Base-by-base conservation (phyloP, 305 asterid species). In the Fraxinus albicans region DNA sequence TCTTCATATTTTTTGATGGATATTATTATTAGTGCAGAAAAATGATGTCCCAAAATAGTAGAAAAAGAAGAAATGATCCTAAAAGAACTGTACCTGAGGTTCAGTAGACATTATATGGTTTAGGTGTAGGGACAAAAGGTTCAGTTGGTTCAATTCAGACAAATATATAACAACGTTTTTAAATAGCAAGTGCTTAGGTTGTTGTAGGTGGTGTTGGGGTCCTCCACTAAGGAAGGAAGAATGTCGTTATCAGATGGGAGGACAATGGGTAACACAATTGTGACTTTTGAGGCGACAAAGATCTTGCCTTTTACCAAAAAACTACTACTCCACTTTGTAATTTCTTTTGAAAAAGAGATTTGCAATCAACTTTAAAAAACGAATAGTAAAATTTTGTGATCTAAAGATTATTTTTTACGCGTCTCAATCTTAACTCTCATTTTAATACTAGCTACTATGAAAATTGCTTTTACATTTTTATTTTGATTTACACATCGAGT, bases 271-370 rank as follows among this genome's bases (percentile, higher is more conserved):
- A 78, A 73, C 82, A 76, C 69, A 69, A 65, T 63, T 75, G 34
- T 78, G 85, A 75, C 84, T 69, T 74, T 15, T 35, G 80, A 77
- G 73, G 65, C 67, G 88, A 87, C 87, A 85, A 85, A 87, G 85
- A 87, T 87, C 78, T 78, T 76, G 84, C 67, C 50, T 34, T 31
- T 69, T 55, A 53, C 83, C 69, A 12, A 77, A 38, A 75, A 50
- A 8, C 70, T 79, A 55, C 87, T 13, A 6, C 72, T 79, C 75
- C 85, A 78, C 73, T 81, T 81, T 29, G 65, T 77, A 47, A 77
- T 82, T 65, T 67, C 38, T 69, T 31, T 69, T 4, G 76, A 15
- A 33, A 70, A 33, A 70, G 21, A 1, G 23, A 70, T 4, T 69
- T 34, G 40, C 9, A 69, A 10, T 69, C 8, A 69, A 69, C 19